These are phyloP conservation scores for Zymoseptoria pseudotritici DNA, from an alignment of 2,329 filamentous ascomycete species.

Conservation along the genomic window DNA sequence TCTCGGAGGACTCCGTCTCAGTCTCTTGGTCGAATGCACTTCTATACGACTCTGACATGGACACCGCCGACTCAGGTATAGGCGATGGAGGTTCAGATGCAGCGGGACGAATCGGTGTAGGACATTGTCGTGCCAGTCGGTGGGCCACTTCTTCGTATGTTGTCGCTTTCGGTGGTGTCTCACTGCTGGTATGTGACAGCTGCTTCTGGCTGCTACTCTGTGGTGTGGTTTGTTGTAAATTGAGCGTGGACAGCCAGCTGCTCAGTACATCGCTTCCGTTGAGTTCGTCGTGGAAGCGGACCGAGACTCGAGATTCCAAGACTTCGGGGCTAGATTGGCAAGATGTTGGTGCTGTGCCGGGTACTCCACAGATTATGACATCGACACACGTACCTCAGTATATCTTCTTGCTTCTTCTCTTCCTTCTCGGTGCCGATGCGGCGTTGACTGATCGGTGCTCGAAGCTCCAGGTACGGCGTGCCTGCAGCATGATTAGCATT, in stretches of 20 bases:
- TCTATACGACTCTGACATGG: conserved; percentile 22
- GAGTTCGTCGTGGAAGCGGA: conserved; percentile 27
- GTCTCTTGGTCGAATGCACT: conserved; percentile 18
- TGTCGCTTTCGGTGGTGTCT: conserved; percentile 5
- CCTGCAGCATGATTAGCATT: conserved; percentile 15
- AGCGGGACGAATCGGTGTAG: conserved; percentile 24
- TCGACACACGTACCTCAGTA: conserved; percentile 13
- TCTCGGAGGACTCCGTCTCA: conserved; percentile 16
- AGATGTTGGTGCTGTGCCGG: background rate
- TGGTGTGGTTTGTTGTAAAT: conserved; percentile 14
- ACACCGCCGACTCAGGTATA: conserved; percentile 20
- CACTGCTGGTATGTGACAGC: conserved; percentile 2
- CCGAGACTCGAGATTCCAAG: conserved; percentile 27
- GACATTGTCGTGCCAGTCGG: conserved; percentile 14
- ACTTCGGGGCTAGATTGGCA: conserved; percentile 18
- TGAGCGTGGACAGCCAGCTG: conserved; percentile 22
- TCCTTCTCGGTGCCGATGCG: background rate
- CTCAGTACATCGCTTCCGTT: conserved; percentile 21
- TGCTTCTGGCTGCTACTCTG: conserved; percentile 5
- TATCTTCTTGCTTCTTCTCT: background rate
- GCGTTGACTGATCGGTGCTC: conserved; percentile 2
- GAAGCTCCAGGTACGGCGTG: conserved; percentile 22
- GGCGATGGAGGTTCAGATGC: conserved; percentile 28
- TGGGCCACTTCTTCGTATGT: conserved; percentile 16
- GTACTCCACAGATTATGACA: background rate